Evolutionary conservation across 176 grass and related monocot species (phyloP).

Genomic region (Oryza coarctata): DNA sequence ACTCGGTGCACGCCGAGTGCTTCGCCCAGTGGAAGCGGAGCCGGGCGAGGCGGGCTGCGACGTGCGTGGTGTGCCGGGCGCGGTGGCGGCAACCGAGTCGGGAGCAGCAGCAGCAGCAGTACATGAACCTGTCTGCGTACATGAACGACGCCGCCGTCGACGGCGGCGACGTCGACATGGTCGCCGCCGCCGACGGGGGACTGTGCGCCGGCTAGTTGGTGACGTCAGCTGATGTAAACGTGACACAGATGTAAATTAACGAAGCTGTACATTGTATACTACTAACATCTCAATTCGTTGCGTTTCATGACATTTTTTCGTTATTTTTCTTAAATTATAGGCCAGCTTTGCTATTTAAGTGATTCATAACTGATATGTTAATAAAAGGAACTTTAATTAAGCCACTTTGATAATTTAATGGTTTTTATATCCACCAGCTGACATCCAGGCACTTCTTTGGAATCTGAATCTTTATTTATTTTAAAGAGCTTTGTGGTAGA

Average conservation of each 20-base stretch:
- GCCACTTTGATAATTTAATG: neutral
- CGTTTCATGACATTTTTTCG: neutral
- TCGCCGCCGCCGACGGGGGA: constrained; percentile 21
- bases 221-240: neutral
- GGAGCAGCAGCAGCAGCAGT: constrained; percentile 35
- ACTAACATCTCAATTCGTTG: constrained; percentile 21
- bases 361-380: neutral
- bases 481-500: neutral
- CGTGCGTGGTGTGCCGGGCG: constrained; percentile 88
- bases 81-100: constrained; percentile 63
- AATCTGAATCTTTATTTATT: too few species aligned
- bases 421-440: too few species aligned
- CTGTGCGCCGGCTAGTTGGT: constrained; percentile 41
- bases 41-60: constrained; percentile 59
- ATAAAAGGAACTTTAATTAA: neutral
- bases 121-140: constrained; percentile 81
- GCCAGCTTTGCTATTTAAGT: neutral
- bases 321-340: neutral
- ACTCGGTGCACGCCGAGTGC: constrained; percentile 87
- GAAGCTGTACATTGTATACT: constrained; percentile 26
- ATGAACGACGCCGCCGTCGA: constrained; percentile 42
- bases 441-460: too few species aligned
- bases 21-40: constrained; percentile 81
- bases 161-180: constrained; percentile 27
- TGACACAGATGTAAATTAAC: neutral